Base-by-base conservation (phyloP, 1,139 yeast species). In the Hansenula sp. region DNA sequence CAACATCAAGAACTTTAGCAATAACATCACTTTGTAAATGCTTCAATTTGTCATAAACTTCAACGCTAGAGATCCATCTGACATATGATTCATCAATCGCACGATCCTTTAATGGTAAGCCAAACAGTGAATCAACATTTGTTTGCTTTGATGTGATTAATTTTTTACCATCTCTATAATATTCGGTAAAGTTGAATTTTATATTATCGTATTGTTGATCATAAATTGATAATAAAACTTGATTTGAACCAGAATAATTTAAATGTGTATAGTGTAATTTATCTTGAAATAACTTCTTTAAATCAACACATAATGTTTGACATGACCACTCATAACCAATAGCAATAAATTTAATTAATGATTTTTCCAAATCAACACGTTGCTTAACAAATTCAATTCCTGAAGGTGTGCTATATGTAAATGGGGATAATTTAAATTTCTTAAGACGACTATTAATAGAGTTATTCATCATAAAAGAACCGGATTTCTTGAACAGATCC, bases 271-370 rank as follows among this genome's bases (percentile, higher is more conserved):
- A 27, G 34, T 54, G 45, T 3, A 41, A 15, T 16, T 42, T 42
- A 27, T 55, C 54, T 2, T 30, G 12, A 33, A 42, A 57, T 10
- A 57, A 36, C 17, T 51, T 49, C 36, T 43, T 46, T 12, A 50
- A 28, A 39, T 55, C 51, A 16, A 55, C 47, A 4, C 42, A 32
- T 4, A 57, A 19, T 0, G 61, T 57, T 42, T 57, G 61, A 37
- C 59, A 57, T 0, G 60, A 54, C 61, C 61, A 57, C 3, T 36
- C 38, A 21, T 46, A 38, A 0, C 59, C 59, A 34, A 57, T 50
- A 5, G 60, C 58, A 12, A 52, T 44, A 25, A 50, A 49, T 8
- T 42, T 36, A 2, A 47, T 12, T 3, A 53, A 33, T 1, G 54
- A 37, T n/a, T 38, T 43, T 4, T 49, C 52, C 12, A 57, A 33